Percentiles rank a stretch among this genome's conserved stretches.
phyloP scores from a whole-genome alignment of 2,329 filamentous ascomycete species.

The Colletotrichum godetiae region DNA sequence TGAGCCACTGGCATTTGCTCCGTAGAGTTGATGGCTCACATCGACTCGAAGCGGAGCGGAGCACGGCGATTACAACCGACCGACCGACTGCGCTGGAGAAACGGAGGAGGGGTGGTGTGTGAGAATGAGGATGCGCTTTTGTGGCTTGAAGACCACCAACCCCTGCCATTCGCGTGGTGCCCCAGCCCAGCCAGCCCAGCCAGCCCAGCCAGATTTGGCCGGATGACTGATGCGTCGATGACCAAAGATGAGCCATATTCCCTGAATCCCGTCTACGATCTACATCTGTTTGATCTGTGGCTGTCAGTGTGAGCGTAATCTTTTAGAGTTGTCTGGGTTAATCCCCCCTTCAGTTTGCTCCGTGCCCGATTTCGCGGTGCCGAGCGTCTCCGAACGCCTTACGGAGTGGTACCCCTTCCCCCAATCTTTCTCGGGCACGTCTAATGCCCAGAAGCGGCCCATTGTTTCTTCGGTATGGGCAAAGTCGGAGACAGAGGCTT shows the following conservation, averaged over 20 bases:
- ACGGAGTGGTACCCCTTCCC: background rate
- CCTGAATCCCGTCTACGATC: background rate
- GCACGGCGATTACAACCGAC: background rate
- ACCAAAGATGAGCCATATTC: constrained; percentile 23
- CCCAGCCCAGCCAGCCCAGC: background rate
- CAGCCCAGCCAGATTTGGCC: background rate
- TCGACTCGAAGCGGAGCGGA: constrained; percentile 6
- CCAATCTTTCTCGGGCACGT: constrained; percentile 4
- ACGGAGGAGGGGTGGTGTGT: no score
- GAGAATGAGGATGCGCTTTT: background rate
- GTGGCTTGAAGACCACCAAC: background rate
- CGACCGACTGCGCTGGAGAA: background rate
- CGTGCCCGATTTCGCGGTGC: constrained; percentile 23
- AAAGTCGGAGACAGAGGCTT: constrained; percentile 13
- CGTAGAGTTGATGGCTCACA: background rate
- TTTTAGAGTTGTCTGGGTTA: constrained; percentile 10
- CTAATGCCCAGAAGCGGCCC: background rate
- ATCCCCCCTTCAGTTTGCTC: background rate
- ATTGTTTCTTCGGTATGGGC: constrained; percentile 22
- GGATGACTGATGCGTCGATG: constrained; percentile 19
- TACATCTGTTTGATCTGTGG: no score
- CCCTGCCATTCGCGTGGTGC: background rate
- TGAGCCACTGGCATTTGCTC: no score
- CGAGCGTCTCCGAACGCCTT: constrained; percentile 18
- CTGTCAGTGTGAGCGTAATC: background rate